Percentiles rank a stretch among this genome's conserved stretches.
Evolutionary conservation across 768 basidiomycete species (phyloP).

Genomic region (Hygrocybe coccinea): DNA sequence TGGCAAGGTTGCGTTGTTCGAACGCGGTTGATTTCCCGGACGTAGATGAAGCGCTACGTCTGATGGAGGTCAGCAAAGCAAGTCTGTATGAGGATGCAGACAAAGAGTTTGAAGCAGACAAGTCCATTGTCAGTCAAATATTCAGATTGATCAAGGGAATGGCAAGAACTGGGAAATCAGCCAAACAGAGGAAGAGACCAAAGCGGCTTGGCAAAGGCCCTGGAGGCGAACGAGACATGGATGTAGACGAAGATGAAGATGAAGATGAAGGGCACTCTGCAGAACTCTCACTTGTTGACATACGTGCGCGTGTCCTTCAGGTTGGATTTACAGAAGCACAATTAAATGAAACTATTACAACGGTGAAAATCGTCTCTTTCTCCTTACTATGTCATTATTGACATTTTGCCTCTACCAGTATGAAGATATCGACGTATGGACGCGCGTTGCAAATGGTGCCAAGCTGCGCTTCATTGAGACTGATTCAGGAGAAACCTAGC

Average conservation of each 20-base stretch:
- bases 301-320: constrained; percentile 78
- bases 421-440: constrained; percentile 76
- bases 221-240: constrained; percentile 64
- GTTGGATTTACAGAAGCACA: constrained; percentile 90
- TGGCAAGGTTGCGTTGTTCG: constrained; percentile 85
- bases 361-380: constrained; percentile 46
- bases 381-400: constrained; percentile 9
- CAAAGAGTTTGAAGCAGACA: constrained; percentile 64
- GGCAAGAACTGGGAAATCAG: constrained; percentile 40
- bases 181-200: constrained; percentile 34
- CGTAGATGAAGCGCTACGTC: constrained; percentile 91
- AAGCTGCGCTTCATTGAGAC: constrained; percentile 65
- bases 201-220: constrained; percentile 65
- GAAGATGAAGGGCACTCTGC: constrained; percentile 55
- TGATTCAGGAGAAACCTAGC: background rate
- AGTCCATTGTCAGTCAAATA: constrained; percentile 77
- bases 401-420: constrained; percentile 50
- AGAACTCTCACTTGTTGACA: constrained; percentile 80
- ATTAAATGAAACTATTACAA: constrained; percentile 76
- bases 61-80: constrained; percentile 97
- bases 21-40: constrained; percentile 77
- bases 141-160: constrained; percentile 89
- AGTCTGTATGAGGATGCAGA: constrained; percentile 79
- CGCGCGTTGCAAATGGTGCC: constrained; percentile 76
- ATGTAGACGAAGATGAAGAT: constrained; percentile 64